phyloP scores from a whole-genome alignment of 139 green algal genomes.

The Micractinium sp. region DNA sequence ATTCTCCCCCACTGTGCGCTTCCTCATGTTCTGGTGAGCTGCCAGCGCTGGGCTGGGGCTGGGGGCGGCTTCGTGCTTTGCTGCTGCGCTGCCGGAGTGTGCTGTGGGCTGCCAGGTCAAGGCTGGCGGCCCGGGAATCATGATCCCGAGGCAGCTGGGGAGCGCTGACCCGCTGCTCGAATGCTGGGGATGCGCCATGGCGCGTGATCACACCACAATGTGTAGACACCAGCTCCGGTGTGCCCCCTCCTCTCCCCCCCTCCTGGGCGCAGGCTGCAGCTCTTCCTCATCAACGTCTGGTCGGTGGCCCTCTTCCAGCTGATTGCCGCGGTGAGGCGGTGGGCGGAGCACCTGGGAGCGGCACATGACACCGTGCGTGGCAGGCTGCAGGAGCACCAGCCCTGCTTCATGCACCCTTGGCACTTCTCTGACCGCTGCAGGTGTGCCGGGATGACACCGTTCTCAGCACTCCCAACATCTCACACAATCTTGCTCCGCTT shows the following conservation, averaged over 20 bases:
- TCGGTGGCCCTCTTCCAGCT: slow-evolving; percentile 34
- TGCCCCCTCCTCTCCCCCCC: background rate
- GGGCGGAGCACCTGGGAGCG: background rate
- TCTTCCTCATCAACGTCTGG: slow-evolving; percentile 36
- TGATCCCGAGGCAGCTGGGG: no score
- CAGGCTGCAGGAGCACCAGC: background rate
- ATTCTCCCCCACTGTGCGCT: slow-evolving; percentile 23
- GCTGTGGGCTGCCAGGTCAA: no score
- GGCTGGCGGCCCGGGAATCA: no score
- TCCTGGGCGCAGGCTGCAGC: background rate
- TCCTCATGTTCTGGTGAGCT: slow-evolving; percentile 29
- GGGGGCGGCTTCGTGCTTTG: background rate
- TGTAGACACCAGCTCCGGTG: background rate
- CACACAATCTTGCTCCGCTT: no score
- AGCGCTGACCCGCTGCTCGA: no score
- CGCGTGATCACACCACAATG: no score
- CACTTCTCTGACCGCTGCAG: background rate
- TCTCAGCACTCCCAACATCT: no score
- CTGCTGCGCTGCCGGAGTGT: no score
- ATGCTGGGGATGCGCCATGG: no score
- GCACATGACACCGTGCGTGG: background rate
- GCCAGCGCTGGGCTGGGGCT: background rate
- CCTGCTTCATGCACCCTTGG: background rate
- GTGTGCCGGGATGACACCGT: background rate
- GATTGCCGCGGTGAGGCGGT: background rate